A percentile compares a stretch with the other conserved stretches of the same genome.
These are phyloP conservation scores for Lodderomyces jiufengensis DNA, from an alignment of 1,139 yeast species.

Conservation along the genomic window DNA sequence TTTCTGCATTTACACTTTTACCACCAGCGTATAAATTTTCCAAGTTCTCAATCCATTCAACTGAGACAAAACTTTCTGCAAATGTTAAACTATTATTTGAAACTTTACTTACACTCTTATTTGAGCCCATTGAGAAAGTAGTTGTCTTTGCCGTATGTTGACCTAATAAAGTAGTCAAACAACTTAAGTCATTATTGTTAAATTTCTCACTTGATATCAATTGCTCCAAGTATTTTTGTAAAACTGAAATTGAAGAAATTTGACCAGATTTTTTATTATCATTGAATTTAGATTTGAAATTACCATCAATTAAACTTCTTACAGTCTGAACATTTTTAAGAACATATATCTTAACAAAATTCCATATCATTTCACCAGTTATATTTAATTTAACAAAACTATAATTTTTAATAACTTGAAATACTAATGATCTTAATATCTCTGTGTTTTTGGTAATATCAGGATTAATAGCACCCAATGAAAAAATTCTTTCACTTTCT, in stretches of 20 bases:
- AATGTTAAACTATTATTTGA: slow-evolving; percentile 19
- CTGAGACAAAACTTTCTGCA: slow-evolving; percentile 51
- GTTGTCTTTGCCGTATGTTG: slow-evolving; percentile 23
- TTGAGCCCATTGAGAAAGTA: slow-evolving; percentile 13
- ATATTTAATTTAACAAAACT: slow-evolving; percentile 56
- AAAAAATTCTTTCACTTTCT: slow-evolving; percentile 56
- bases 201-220: slow-evolving; percentile 45
- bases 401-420: slow-evolving; percentile 47
- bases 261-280: slow-evolving; percentile 51
- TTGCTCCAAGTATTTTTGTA: slow-evolving; percentile 45
- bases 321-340: slow-evolving; percentile 44
- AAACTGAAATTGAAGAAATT: slow-evolving; percentile 39
- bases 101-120: slow-evolving; percentile 14
- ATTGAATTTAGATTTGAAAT: slow-evolving; percentile 43
- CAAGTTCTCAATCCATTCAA: slow-evolving; percentile 54
- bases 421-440: slow-evolving; percentile 46
- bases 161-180: slow-evolving; percentile 44
- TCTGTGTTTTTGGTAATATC: slow-evolving; percentile 56
- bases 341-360: slow-evolving; percentile 53
- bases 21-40: slow-evolving; percentile 59
- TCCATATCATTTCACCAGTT: slow-evolving; percentile 60
- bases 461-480: slow-evolving; percentile 67
- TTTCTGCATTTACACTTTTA: slow-evolving; percentile 45
- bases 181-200: slow-evolving; percentile 37
- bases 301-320: slow-evolving; percentile 54